Conservation (phyloP, 163 green algal genomes). For the Volvox carteri region DNA sequence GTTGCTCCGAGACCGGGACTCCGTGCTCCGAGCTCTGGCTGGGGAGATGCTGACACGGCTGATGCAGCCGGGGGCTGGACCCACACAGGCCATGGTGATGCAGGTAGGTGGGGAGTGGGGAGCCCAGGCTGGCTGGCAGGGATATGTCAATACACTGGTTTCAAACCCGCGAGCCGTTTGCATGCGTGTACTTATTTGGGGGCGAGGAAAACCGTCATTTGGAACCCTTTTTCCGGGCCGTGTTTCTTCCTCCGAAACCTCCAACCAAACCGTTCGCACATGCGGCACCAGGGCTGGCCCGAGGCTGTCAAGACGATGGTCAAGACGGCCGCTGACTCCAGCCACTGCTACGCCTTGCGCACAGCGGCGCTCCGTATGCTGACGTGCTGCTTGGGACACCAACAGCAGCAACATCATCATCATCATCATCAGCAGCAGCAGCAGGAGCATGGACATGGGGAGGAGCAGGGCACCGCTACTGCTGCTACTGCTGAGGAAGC, state of each 20-base stretch:
- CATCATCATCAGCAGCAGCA: too few relatives aligned
- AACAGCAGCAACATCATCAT: too few relatives aligned
- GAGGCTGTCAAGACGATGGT: slow-evolving; percentile 57
- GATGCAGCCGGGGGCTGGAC: slow-evolving; percentile 28
- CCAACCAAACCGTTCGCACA: too few relatives aligned
- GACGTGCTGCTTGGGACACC: slow-evolving; percentile 37
- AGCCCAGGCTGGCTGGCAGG: too few relatives aligned
- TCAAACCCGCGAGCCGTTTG: too few relatives aligned
- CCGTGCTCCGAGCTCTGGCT: slow-evolving; percentile 53
- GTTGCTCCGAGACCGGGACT: slow-evolving; percentile 64
- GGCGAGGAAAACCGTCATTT: too few relatives aligned
- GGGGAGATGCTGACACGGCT: slow-evolving; percentile 59
- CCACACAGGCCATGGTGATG: slow-evolving; percentile 61
- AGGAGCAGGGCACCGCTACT: too few relatives aligned
- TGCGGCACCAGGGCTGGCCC: slow-evolving; percentile 67
- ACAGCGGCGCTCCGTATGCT: slow-evolving; percentile 58
- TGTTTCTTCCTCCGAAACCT: too few relatives aligned
- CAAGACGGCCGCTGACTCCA: slow-evolving; percentile 38
- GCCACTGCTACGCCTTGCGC: slow-evolving; percentile 54
- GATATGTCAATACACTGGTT: too few relatives aligned
- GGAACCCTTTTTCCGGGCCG: too few relatives aligned
- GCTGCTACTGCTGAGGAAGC: too few relatives aligned
- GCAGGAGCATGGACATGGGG: too few relatives aligned
- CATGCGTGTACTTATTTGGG: not conserved
- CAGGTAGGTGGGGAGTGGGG: slow-evolving; percentile 21